A percentile compares a stretch with the other conserved stretches of the same genome.
Conservation (phyloP, 768 basidiomycete genomes). For the Mycena amicta region DNA sequence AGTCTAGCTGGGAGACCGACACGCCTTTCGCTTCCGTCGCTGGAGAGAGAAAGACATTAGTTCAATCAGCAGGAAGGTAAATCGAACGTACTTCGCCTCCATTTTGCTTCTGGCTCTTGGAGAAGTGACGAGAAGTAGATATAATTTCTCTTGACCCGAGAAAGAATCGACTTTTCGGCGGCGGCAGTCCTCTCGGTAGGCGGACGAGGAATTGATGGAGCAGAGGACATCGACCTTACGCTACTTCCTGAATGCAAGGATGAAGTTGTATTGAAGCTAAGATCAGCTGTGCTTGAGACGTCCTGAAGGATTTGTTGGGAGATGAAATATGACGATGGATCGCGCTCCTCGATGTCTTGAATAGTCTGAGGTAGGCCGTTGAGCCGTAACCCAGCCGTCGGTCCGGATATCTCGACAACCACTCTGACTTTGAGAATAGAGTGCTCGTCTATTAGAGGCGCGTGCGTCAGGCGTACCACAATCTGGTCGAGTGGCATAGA, state of each 20-base stretch:
- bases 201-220: constrained; percentile 36
- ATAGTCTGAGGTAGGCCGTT: constrained; percentile 82
- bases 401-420: constrained; percentile 77
- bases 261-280: constrained; percentile 69
- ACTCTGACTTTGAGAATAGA: constrained; percentile 80
- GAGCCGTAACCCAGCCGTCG: constrained; percentile 76
- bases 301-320: constrained; percentile 73
- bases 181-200: constrained; percentile 53
- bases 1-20: constrained; percentile 92
- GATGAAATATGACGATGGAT: constrained; percentile 60
- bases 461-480: constrained; percentile 71
- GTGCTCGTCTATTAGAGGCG: constrained; percentile 69
- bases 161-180: constrained; percentile 81
- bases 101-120: constrained; percentile 98
- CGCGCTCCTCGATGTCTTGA: constrained; percentile 65
- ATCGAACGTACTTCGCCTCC: constrained; percentile 74
- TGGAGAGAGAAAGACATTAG: constrained; percentile 30
- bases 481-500: constrained; percentile 49
- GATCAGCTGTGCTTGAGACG: constrained; percentile 66
- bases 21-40: constrained; percentile 88
- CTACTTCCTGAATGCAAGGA: constrained; percentile 58
- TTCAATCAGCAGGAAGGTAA: constrained; percentile 6
- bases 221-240: constrained; percentile 40
- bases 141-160: constrained; percentile 88
- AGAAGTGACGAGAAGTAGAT: constrained; percentile 97